These are phyloP conservation scores for Lachnellula cervina DNA, from an alignment of 2,329 filamentous ascomycete species.

Conservation along the genomic window DNA sequence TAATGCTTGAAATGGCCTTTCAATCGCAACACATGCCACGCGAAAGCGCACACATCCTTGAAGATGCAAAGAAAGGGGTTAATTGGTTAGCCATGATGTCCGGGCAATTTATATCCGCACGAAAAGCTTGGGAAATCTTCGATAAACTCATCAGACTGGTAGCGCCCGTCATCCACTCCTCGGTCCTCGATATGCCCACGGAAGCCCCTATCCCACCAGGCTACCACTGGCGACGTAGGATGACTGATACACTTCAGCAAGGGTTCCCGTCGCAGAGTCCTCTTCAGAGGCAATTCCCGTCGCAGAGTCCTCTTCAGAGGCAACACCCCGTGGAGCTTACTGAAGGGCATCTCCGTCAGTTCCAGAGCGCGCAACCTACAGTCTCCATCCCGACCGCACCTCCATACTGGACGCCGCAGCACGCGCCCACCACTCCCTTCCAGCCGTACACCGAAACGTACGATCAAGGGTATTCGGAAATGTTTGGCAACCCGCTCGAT, in stretches of 20 bases:
- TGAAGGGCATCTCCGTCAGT: conserved; percentile 8
- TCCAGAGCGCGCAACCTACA: neutral
- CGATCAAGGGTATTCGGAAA: neutral
- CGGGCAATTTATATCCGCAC: conserved; percentile 18
- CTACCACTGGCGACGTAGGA: conserved; percentile 11
- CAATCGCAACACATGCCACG: conserved; percentile 20
- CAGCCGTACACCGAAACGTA: neutral
- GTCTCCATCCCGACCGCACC: neutral
- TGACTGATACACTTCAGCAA: neutral
- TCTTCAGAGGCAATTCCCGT: neutral
- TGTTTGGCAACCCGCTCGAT: conserved; percentile 14
- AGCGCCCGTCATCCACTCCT: conserved; percentile 14
- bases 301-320: neutral
- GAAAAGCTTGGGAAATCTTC: conserved; percentile 28
- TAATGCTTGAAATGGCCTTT: conserved; percentile 26
- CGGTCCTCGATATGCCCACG: conserved; percentile 17
- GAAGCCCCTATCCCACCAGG: conserved; percentile 19
- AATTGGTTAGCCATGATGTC: conserved; percentile 22
- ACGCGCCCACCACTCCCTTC: neutral
- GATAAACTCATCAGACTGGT: conserved; percentile 21
- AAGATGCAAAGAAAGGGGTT: conserved; percentile 24
- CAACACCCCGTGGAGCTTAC: neutral
- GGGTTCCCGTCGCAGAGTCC: too few species aligned
- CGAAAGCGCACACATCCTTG: conserved; percentile 18
- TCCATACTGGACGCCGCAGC: conserved; percentile 1